phyloP scores from a whole-genome alignment of 495 filamentous ascomycete species.

The Hypoxylon crocopeplum region DNA sequence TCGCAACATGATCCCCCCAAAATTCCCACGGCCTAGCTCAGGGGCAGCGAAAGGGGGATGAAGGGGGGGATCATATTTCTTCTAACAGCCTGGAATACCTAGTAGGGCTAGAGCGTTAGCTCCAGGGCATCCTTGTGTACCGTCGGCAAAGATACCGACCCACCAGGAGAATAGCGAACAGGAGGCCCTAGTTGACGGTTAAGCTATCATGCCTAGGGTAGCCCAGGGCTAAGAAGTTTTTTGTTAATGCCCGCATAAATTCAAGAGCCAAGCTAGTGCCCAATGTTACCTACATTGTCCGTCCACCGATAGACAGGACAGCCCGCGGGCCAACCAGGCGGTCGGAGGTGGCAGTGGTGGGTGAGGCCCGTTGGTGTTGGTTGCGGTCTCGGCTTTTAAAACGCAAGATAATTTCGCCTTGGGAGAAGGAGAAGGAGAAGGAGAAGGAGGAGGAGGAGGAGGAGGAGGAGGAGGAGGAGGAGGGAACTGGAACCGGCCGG shows the following conservation, averaged over 20 bases:
- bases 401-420: conserved; percentile 11
- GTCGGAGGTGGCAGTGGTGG: background rate
- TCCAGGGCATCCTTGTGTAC: conserved; percentile 14
- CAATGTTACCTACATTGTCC: conserved; percentile 18
- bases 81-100: conserved; percentile 6
- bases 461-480: background rate
- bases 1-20: background rate
- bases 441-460: too few species aligned
- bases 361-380: background rate
- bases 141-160: conserved; percentile 29
- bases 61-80: background rate
- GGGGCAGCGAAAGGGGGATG: background rate
- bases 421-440: background rate
- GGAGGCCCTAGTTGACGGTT: background rate
- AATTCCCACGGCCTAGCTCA: background rate
- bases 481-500: background rate
- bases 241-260: conserved; percentile 3
- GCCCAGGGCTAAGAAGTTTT: background rate
- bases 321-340: background rate
- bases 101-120: background rate
- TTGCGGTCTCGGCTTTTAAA: conserved; percentile 27
- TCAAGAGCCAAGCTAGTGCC: conserved; percentile 18
- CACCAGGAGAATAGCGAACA: background rate
- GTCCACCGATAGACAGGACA: conserved; percentile 8
- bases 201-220: background rate